phyloP scores from a whole-genome alignment of 805 yeast species.

The Komagataella pastoris region DNA sequence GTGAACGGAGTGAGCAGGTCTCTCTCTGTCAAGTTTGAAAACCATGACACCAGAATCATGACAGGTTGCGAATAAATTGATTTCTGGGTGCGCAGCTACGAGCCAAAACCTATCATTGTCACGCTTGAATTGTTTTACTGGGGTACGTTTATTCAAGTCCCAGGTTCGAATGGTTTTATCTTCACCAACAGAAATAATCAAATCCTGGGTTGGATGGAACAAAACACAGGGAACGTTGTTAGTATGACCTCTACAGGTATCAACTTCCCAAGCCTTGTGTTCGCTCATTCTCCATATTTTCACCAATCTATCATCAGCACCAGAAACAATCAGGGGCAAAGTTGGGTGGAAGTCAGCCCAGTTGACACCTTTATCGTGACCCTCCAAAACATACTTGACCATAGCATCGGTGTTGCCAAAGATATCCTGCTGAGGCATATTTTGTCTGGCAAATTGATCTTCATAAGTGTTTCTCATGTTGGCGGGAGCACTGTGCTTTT shows the following conservation, averaged over 20 bases:
- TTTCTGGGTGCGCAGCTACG: constrained; percentile 74
- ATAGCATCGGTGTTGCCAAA: constrained; percentile 91
- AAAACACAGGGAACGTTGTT: constrained; percentile 80
- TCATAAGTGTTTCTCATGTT: constrained; percentile 30
- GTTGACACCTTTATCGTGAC: constrained; percentile 97
- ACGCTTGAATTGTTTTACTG: constrained; percentile 87
- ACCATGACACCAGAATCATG: constrained; percentile 98
- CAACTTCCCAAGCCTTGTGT: constrained; percentile 98
- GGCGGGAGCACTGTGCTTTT: constrained; percentile 76
- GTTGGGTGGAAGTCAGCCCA: constrained; percentile 99
- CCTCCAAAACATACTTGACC: constrained; percentile 91
- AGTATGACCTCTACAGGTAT: constrained; percentile 95
- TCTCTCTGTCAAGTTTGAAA: constrained; percentile 92
- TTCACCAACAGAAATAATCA: constrained; percentile 87
- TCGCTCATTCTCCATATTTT: constrained; percentile 97
- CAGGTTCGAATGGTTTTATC: constrained; percentile 94
- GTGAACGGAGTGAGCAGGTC: constrained; percentile 74
- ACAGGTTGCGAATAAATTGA: constrained; percentile 90
- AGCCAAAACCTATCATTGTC: constrained; percentile 94
- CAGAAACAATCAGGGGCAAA: constrained; percentile 85
- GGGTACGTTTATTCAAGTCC: constrained; percentile 90
- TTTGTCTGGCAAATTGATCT: constrained; percentile 43
- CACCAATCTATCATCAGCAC: constrained; percentile 91
- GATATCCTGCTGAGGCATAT: constrained; percentile 76
- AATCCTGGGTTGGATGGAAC: constrained; percentile 89